Evolutionary conservation across 2,329 filamentous ascomycete genomes (phyloP).

Genomic region (Penicillium occitanis): DNA sequence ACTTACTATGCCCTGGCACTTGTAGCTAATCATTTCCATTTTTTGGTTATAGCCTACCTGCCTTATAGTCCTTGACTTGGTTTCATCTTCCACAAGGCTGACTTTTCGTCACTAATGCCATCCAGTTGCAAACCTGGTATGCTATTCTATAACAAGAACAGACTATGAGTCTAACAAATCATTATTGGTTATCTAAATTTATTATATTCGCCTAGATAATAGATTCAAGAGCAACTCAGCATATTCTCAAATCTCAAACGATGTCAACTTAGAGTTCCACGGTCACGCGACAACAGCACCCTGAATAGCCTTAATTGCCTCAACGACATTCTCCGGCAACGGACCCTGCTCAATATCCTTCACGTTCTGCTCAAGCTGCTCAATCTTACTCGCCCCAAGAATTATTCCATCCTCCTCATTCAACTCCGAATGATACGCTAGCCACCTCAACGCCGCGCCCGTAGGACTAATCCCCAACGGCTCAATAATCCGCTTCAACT

Average conservation of each 20-base stretch:
- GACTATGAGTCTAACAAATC: neutral
- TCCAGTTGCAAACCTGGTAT: neutral
- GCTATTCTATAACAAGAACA: neutral
- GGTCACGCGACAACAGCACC: neutral
- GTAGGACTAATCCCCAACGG: slow-evolving; percentile 16
- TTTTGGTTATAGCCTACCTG: no score
- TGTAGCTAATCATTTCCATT: no score
- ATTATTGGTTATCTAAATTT: neutral
- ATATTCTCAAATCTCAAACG: neutral
- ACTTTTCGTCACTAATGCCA: neutral
- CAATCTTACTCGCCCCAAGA: slow-evolving; percentile 58
- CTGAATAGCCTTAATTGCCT: slow-evolving; percentile 3
- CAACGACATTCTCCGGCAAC: slow-evolving; percentile 68
- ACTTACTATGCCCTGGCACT: no score
- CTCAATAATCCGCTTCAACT: neutral
- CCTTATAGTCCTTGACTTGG: no score
- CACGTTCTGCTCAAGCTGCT: slow-evolving; percentile 58
- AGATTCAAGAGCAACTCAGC: neutral
- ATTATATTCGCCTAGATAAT: neutral
- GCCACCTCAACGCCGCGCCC: slow-evolving; percentile 65
- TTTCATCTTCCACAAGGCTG: neutral
- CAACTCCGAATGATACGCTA: slow-evolving; percentile 66
- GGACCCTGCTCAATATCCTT: slow-evolving; percentile 64
- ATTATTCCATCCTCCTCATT: slow-evolving; percentile 61
- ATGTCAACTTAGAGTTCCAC: neutral